Percentiles rank a stretch among this genome's conserved stretches.
These are phyloP conservation scores for Bretschneidera sinensis DNA, from an alignment of 345 rosid genomes.

Conservation along the genomic window DNA sequence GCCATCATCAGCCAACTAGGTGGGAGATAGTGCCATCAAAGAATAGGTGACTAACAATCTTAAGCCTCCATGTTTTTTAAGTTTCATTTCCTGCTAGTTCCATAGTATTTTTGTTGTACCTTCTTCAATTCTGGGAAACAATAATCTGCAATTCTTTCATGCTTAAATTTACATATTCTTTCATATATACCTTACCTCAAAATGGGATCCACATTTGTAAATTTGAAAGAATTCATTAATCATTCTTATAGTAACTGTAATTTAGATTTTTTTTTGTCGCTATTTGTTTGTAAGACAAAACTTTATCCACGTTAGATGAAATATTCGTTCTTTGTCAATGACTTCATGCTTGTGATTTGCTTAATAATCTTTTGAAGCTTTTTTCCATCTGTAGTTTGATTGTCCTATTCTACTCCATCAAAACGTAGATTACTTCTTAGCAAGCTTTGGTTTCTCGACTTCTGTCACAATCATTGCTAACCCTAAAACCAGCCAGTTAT, in stretches of 20 bases:
- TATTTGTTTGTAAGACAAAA: constrained; percentile 8
- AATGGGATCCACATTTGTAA: constrained; percentile 21
- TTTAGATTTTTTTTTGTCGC: constrained; percentile 8
- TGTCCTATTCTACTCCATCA: background rate
- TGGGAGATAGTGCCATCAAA: constrained; percentile 38
- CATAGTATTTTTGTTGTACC: constrained; percentile 22
- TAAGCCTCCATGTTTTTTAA: constrained; percentile 10
- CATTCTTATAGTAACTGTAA: constrained; percentile 20
- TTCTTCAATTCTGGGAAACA: constrained; percentile 22
- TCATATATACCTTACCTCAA: constrained; percentile 7
- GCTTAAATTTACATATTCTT: constrained; percentile 13
- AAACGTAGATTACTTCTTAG: background rate
- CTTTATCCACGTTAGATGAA: background rate
- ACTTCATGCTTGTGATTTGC: too few relatives aligned
- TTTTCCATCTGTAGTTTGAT: background rate
- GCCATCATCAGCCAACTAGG: constrained; percentile 33
- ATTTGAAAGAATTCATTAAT: constrained; percentile 19
- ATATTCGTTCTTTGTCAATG: background rate
- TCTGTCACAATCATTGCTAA: constrained; percentile 13
- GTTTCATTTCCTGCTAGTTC: background rate
- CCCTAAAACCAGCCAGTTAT: constrained; percentile 1
- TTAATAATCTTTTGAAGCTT: background rate
- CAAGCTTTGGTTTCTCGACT: background rate
- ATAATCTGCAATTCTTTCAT: constrained; percentile 16
- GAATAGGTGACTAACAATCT: constrained; percentile 36